These are phyloP conservation scores for Spiromastix sp. DNA, from an alignment of 2,329 filamentous ascomycete species.

Conservation along the genomic window DNA sequence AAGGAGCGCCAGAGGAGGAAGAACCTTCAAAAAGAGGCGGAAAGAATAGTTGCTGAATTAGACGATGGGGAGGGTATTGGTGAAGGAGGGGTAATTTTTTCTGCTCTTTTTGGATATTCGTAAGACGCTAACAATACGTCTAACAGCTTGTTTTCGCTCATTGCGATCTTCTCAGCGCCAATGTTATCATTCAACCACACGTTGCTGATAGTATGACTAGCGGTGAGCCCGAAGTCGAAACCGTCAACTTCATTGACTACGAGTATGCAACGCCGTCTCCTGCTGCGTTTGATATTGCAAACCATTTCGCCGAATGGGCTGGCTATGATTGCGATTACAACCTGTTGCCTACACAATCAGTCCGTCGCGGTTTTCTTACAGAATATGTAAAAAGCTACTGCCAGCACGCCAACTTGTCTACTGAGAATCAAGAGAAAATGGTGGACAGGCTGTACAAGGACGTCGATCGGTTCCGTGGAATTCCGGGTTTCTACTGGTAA, in stretches of 20 bases:
- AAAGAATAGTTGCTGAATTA: conserved; percentile 57
- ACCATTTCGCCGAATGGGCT: conserved; percentile 97
- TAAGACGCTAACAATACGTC: conserved; percentile 5
- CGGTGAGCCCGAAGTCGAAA: conserved; percentile 33
- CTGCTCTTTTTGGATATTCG: conserved; percentile 3
- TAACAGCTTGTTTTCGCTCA: conserved; percentile 77
- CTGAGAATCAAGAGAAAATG: conserved; percentile 49
- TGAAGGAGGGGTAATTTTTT: conserved; percentile 51
- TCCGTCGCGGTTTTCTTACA: conserved; percentile 69
- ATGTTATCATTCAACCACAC: conserved; percentile 69
- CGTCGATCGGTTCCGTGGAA: conserved; percentile 76
- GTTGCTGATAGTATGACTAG: conserved; percentile 19
- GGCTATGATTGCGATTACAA: conserved; percentile 91
- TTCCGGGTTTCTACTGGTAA: conserved; percentile 72
- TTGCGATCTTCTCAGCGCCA: conserved; percentile 91
- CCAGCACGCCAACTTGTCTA: conserved; percentile 31
- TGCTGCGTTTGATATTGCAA: conserved; percentile 90
- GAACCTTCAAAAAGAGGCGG: conserved; percentile 63
- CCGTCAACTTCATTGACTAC: conserved; percentile 89
- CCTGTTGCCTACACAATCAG: conserved; percentile 65
- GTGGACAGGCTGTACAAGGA: conserved; percentile 62
- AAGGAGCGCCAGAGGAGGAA: conserved; percentile 57
- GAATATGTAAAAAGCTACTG: conserved; percentile 75
- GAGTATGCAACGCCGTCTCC: conserved; percentile 94
- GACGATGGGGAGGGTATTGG: conserved; percentile 70